A percentile compares a stretch with the other conserved stretches of the same genome.
These are phyloP conservation scores for Boletus reticuloceps DNA, from an alignment of 768 basidiomycete species.

Conservation along the genomic window DNA sequence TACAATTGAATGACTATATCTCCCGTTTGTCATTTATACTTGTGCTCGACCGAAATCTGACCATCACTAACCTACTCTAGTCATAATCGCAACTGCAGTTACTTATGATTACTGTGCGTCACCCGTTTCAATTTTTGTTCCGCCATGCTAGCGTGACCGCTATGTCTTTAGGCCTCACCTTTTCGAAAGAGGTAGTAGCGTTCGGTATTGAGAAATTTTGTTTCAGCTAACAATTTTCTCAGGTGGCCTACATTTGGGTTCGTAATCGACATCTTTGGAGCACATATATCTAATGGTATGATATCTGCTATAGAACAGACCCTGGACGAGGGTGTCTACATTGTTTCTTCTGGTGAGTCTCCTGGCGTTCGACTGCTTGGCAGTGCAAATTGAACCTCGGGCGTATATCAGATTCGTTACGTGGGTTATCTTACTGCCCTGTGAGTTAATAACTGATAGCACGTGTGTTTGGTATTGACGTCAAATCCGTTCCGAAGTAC, in stretches of 20 bases:
- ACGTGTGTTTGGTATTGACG: neutral
- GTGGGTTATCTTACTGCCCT: neutral
- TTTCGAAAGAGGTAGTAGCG: neutral
- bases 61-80: too few relatives aligned
- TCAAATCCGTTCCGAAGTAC: neutral
- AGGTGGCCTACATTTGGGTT: conserved; percentile 1
- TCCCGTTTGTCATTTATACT: too few relatives aligned
- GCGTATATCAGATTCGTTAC: neutral
- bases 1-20: too few relatives aligned
- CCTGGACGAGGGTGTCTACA: neutral
- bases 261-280: neutral
- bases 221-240: neutral
- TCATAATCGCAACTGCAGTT: too few relatives aligned
- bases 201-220: neutral
- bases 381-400: neutral
- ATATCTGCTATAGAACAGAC: neutral
- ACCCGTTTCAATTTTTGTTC: neutral
- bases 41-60: too few relatives aligned
- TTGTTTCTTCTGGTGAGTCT: neutral
- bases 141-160: too few relatives aligned
- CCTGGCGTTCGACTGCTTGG: neutral
- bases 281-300: neutral
- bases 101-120: too few relatives aligned
- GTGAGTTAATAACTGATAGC: neutral
- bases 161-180: neutral